These are phyloP conservation scores for Xylaria digitata DNA, from an alignment of 2,329 filamentous ascomycete species.

Conservation along the genomic window DNA sequence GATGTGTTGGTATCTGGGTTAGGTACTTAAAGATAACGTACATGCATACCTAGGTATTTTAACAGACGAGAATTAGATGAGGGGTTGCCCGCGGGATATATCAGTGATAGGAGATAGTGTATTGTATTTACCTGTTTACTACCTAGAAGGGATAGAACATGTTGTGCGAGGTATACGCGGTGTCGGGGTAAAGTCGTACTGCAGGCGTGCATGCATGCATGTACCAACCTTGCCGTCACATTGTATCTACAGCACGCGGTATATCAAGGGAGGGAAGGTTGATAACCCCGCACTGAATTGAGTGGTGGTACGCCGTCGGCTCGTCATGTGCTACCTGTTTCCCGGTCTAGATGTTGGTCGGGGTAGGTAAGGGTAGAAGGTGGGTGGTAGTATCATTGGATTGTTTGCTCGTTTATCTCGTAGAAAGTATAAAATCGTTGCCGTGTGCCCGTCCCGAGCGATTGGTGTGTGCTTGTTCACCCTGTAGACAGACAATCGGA, in stretches of 20 bases:
- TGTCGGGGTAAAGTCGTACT: not conserved
- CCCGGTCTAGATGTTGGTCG: conserved; percentile 21
- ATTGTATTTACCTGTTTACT: not conserved
- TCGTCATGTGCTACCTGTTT: conserved; percentile 16
- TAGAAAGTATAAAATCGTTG: not conserved
- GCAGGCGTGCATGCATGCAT: not conserved
- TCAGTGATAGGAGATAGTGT: too few relatives aligned
- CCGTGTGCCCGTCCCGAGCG: too few relatives aligned
- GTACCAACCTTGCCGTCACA: conserved; percentile 13
- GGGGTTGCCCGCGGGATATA: too few relatives aligned
- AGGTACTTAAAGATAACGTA: too few relatives aligned
- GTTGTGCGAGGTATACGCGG: too few relatives aligned
- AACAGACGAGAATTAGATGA: too few relatives aligned
- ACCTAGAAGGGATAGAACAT: too few relatives aligned
- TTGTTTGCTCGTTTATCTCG: not conserved
- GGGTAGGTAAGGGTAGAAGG: conserved; percentile 3
- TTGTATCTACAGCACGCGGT: not conserved
- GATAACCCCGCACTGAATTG: conserved; percentile 29
- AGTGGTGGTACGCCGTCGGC: conserved; percentile 1
- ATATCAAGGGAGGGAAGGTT: not conserved
- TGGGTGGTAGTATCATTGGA: not conserved
- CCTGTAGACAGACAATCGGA: not conserved
- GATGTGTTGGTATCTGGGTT: too few relatives aligned
- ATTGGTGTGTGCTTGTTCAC: too few relatives aligned
- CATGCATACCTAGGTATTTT: too few relatives aligned